Percentiles rank a stretch among this genome's conserved stretches.
Conservation (phyloP, 768 basidiomycete genomes). For the Pulveroboletus sp. region DNA sequence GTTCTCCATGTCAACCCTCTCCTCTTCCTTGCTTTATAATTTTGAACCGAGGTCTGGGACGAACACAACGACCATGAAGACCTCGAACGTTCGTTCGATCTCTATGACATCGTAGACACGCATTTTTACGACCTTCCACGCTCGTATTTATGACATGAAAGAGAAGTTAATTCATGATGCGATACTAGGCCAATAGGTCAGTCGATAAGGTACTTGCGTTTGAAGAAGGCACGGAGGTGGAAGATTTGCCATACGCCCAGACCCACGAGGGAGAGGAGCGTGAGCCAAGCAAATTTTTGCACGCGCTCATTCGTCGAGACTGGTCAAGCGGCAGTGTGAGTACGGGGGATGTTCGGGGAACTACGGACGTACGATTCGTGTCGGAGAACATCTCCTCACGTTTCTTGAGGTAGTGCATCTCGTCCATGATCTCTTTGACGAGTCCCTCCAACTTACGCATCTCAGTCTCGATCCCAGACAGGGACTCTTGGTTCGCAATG, state of each 20-base stretch:
- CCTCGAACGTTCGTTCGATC: background rate
- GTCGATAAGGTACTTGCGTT: conserved; percentile 91
- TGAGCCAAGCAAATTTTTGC: conserved; percentile 90
- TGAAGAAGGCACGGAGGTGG: conserved; percentile 93
- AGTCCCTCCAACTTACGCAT: conserved; percentile 97
- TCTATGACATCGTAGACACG: background rate
- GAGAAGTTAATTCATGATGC: background rate
- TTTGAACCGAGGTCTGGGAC: conserved; percentile 10
- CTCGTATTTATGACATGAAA: background rate
- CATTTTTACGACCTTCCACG: background rate
- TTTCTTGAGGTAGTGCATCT: conserved; percentile 84
- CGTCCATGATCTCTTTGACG: conserved; percentile 91
- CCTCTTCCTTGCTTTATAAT: background rate
- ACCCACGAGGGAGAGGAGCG: conserved; percentile 68
- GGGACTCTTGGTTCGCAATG: conserved; percentile 96
- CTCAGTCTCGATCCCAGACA: conserved; percentile 93
- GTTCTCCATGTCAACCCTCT: background rate
- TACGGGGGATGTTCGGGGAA: no score
- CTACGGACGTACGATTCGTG: conserved; percentile 75
- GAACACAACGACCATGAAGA: background rate
- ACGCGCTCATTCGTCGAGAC: conserved; percentile 91
- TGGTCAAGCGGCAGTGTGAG: conserved; percentile 27
- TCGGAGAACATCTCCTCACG: conserved; percentile 84
- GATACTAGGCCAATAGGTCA: conserved; percentile 30
- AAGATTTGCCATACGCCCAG: conserved; percentile 94